Evolutionary conservation across 768 basidiomycete genomes (phyloP), one percentile per base, ranked within the genome.

Genomic region (Mycena kentingensis): DNA sequence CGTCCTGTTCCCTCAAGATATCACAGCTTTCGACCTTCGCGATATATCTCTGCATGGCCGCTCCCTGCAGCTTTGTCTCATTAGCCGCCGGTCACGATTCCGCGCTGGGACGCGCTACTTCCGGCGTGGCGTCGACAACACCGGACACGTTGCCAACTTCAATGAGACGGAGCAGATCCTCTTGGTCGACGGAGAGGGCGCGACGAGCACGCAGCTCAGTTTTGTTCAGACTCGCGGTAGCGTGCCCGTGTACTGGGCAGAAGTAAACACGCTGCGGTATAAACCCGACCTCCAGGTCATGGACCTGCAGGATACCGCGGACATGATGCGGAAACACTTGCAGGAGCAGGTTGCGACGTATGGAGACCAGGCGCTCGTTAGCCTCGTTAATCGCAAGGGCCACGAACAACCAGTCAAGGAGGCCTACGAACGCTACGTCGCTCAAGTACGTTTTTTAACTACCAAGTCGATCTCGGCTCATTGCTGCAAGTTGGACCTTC

Each of bases 91-190:
- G 46, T 95, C 93, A 11, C 89, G 97, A 19, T 90, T 88, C 73
- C 85, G 96, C 52, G 93, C 97, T 25, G 97, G 97, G 5, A 98
- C 97, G 13, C 90, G 97, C 44, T 98, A 96, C 78, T 97, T 98
- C 73, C 83, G 93, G 18, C 86, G 97, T 41, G 97, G 97, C 4
- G 79, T 99, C 60, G 94, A 98, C 67, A 74, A 82, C 18, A 76
- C 88, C 8, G 97, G 95, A 2, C 83, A 98, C 66, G 90, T 91
- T 35, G 93, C 94, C 51, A 99, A 99, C 70, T 98, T 93, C 73
- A 97, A 98, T 67, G 97, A 99, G 70, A 96, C 97, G 5, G 97
- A 99, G 66, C 97, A 98, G 67, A 76, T 99, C 52, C 74, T 96
- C 24, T 76, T 96, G 15, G 78, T 95, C 12, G 90, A 93, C 16